Percentiles rank a stretch among this genome's conserved stretches.
Evolutionary conservation across 2,329 filamentous ascomycete genomes (phyloP).

Genomic region (Fusarium sp.): DNA sequence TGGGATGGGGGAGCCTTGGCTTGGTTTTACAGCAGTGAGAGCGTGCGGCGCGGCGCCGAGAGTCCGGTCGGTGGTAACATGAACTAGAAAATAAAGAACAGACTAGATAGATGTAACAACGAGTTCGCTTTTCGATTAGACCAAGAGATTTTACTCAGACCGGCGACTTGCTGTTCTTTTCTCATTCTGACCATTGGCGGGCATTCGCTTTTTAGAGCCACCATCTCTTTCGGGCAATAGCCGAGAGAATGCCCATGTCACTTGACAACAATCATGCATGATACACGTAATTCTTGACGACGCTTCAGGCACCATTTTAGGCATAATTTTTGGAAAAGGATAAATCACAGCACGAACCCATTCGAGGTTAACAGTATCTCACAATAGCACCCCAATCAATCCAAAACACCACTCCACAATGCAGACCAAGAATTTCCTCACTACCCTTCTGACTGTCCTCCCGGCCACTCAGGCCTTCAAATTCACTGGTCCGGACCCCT

Average conservation of each 20-base stretch:
- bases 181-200: no score
- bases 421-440: not conserved
- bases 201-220: not conserved
- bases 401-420: not conserved
- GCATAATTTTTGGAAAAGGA: not conserved
- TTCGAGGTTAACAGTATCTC: not conserved
- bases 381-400: not conserved
- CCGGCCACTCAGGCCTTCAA: not conserved
- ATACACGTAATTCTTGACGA: not conserved
- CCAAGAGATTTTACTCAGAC: no score
- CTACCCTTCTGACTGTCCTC: not conserved
- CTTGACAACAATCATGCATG: not conserved
- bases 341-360: not conserved
- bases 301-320: not conserved
- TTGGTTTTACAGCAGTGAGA: no score
- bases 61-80: no score
- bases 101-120: no score
- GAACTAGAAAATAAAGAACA: no score
- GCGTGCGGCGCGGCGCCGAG: no score
- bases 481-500: slow-evolving; percentile 6
- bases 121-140: no score
- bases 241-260: not conserved
- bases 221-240: not conserved
- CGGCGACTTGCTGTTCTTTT: no score
- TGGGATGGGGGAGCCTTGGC: no score